Conservation (phyloP, 352 stramenopile species). For the Globisporangium mamillatum region DNA sequence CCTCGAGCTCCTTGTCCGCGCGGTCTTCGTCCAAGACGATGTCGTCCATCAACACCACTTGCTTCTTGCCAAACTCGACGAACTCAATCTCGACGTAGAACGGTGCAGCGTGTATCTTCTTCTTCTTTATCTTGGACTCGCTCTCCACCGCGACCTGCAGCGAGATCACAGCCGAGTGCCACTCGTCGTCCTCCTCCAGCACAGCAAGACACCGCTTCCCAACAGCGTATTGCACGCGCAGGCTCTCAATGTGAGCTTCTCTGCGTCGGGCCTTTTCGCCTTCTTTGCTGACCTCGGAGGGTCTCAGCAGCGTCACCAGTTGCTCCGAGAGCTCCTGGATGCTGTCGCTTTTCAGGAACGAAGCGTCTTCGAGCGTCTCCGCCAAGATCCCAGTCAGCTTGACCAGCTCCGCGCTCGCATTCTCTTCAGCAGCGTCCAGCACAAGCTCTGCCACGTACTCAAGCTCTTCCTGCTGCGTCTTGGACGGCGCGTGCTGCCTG, state of each 20-base stretch:
- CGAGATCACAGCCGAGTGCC: slow-evolving; percentile 64
- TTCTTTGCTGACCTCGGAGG: slow-evolving; percentile 16
- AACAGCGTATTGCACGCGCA: slow-evolving; percentile 50
- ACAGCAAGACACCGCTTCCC: slow-evolving; percentile 62
- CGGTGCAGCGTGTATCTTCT: slow-evolving; percentile 14
- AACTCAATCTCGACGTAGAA: slow-evolving; percentile 63
- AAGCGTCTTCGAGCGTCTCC: slow-evolving; percentile 44
- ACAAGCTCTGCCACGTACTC: slow-evolving; percentile 71
- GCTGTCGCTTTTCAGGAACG: slow-evolving; percentile 30
- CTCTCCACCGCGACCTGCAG: slow-evolving; percentile 29
- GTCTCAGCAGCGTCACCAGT: slow-evolving; percentile 20
- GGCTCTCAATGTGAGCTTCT: slow-evolving; percentile 16
- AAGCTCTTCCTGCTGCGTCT: slow-evolving; percentile 33
- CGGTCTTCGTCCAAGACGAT: slow-evolving; percentile 75
- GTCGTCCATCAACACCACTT: slow-evolving; percentile 46
- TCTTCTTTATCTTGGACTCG: slow-evolving; percentile 13
- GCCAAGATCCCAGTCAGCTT: slow-evolving; percentile 28
- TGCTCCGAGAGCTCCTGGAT: slow-evolving; percentile 22
- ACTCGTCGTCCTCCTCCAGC: slow-evolving; percentile 66
- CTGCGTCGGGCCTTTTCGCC: slow-evolving; percentile 21
- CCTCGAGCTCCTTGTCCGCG: slow-evolving; percentile 54
- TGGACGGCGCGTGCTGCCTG: slow-evolving; percentile 14
- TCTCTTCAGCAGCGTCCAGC: slow-evolving; percentile 43
- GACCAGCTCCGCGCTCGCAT: slow-evolving; percentile 13
- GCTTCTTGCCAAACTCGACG: slow-evolving; percentile 76